Evolutionary conservation across 768 basidiomycete species (phyloP), one percentile per base, ranked within the genome.

Genomic region (Mycena vulgaris): DNA sequence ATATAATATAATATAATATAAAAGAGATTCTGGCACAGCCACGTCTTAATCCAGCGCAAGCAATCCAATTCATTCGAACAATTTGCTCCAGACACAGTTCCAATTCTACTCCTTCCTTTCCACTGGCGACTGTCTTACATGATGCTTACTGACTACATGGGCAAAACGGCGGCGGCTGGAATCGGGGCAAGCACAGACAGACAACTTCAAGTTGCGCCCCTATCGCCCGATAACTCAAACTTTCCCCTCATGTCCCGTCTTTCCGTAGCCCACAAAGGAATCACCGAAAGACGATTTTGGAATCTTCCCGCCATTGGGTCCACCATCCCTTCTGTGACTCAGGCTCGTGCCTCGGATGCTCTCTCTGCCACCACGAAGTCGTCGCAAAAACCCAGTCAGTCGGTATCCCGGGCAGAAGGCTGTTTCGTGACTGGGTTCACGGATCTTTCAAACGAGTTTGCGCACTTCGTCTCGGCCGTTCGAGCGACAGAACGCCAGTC

Each of bases 151-250:
- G 27, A 27, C 48, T 27, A 19, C 23, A 11, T n/a, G n/a, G n/a
- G n/a, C n/a, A n/a, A n/a, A n/a, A n/a, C n/a, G 48, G 48, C 17
- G 23, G 48, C 48, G 25, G 19, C 48, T 25, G 48, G 48, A 23
- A 27, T 27, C 9, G 25, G 7, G 48, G 10, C 21, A 49, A 49
- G 19, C 27, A 28, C 10, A 49, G 27, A 5, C 21, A 49, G 17
- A 49, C 48, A 49, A 25, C 25, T 49, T 49, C 19, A 28, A 37
- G 35, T 37, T 49, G 48, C 48, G 48, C 48, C 48, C 27, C 48
- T 49, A 28, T 49, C 48, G 23, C 48, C 48, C 48, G 48, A 49
- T 25, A 49, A 49, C 48, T n/a, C n/a, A n/a, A n/a, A n/a, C n/a
- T n/a, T n/a, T n/a, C n/a, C n/a, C n/a, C n/a, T n/a, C n/a, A n/a